Evolutionary conservation across 2,329 filamentous ascomycete species (phyloP), one percentile per base, ranked within the genome.

Genomic region (Lachnellula willkommii): DNA sequence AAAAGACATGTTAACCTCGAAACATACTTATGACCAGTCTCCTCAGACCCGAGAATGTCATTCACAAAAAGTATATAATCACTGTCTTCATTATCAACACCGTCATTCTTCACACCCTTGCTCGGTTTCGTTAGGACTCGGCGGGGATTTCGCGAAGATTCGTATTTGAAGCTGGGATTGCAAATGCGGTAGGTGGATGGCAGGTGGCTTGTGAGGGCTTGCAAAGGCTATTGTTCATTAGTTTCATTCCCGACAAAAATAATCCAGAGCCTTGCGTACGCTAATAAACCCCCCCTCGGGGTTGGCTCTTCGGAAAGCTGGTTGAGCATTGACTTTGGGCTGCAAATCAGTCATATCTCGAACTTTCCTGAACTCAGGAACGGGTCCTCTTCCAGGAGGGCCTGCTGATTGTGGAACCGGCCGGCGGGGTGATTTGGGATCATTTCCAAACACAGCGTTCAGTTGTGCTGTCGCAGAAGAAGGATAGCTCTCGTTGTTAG

Each of bases 21-120:
- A 35, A 59, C 85, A 65, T 77, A 91, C 89, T 97, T 99, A 77
- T 99, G 94, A 42, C 94, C 94, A 60, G 93, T 93, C 72, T 99
- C 94, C 74, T 99, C 94, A 14, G 93, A 97, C 9, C 94, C 94
- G 53, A 99, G 78, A 62, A 99, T 99, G 71, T 99, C 94, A 72
- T 99, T 99, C 66, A 99, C 94, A 67, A 97, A 99, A 64, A 99
- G 83, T 68, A 99, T 99, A 70, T 99, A 99, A 70, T 99, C 94
- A 72, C 94, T 97, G 65, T 99, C 94, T 71, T 99, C 94, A 65
- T 99, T 99, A 70, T 99, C 94, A 69, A 94, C 99, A 4, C 94
- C 94, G 75, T 99, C 94, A 69, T 99, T 99, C 80, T 99, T 99
- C 60, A 89, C 84, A 14, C 94, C 94, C 75, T 99, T 99, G 81